These are phyloP conservation scores for Hortaea werneckii DNA, from an alignment of 2,329 filamentous ascomycete genomes.

Conservation along the genomic window DNA sequence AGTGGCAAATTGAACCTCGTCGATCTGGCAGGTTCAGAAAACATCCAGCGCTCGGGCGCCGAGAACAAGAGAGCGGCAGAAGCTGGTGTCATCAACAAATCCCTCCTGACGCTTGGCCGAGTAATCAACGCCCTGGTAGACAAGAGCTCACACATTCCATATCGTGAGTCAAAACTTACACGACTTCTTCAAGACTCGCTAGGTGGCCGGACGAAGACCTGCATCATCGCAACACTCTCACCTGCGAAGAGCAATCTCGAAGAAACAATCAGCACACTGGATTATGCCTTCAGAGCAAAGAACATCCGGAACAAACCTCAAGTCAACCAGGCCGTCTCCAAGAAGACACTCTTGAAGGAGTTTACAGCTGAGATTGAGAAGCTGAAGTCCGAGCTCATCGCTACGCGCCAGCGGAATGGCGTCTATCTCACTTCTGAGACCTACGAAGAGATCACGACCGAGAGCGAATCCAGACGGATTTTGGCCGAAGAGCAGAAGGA, in stretches of 20 bases:
- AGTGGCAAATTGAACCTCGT: constrained; percentile 93
- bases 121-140: constrained; percentile 98
- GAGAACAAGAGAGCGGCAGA: constrained; percentile 97
- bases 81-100: constrained; percentile 96
- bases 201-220: constrained; percentile 91
- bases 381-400: constrained; percentile 85
- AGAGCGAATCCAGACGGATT: constrained; percentile 86
- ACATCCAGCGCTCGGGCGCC: constrained; percentile 90
- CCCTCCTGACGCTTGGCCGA: constrained; percentile 81
- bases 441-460: constrained; percentile 82
- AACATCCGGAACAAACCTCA: constrained; percentile 98
- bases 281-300: constrained; percentile 96
- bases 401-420: constrained; percentile 84
- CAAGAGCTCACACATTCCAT: constrained; percentile 77
- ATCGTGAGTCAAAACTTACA: constrained; percentile 91
- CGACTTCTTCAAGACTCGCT: constrained; percentile 91
- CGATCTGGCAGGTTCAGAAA: constrained; percentile 93
- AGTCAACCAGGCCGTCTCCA: constrained; percentile 81
- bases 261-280: constrained; percentile 94
- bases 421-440: constrained; percentile 84
- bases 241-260: constrained; percentile 91
- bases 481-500: constrained; percentile 85
- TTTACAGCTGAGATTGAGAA: constrained; percentile 91
- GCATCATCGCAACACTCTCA: constrained; percentile 94
- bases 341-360: constrained; percentile 82